Conservation (phyloP, 495 filamentous ascomycete species). For the Bombardia bombarda region DNA sequence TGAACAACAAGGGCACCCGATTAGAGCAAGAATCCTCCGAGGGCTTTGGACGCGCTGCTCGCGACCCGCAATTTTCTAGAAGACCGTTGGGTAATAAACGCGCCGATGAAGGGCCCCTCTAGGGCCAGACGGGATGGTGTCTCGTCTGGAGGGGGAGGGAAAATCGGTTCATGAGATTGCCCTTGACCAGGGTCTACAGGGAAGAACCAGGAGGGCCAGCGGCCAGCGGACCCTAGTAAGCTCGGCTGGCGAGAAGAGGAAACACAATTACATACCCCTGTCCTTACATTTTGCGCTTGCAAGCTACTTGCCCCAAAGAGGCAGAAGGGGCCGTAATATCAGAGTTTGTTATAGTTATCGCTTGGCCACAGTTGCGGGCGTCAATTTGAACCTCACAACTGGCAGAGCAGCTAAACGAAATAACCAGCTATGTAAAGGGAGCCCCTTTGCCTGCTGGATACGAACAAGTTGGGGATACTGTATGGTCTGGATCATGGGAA, state of each 20-base stretch:
- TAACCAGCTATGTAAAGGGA: constrained; percentile 13
- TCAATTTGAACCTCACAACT: constrained; percentile 18
- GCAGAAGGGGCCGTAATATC: constrained; percentile 15
- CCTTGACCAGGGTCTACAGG: constrained; percentile 20
- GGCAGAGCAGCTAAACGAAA: constrained; percentile 21
- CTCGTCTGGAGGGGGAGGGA: constrained; percentile 14
- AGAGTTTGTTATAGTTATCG: constrained; percentile 17
- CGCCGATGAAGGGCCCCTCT: constrained; percentile 26
- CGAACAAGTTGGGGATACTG: too few species aligned
- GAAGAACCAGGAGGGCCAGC: constrained; percentile 9
- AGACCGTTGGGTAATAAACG: constrained; percentile 39
- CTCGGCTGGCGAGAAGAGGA: constrained; percentile 37
- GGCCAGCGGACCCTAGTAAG: constrained; percentile 27
- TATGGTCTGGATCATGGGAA: too few species aligned
- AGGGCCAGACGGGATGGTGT: constrained; percentile 30
- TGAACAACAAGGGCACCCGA: constrained; percentile 28
- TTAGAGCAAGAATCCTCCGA: constrained; percentile 43
- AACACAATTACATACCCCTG: constrained; percentile 17
- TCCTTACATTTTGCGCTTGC: not conserved
- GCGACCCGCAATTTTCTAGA: constrained; percentile 38
- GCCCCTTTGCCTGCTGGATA: constrained; percentile 1
- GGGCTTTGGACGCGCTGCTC: constrained; percentile 15
- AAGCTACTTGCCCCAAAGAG: not conserved
- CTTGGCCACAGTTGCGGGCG: constrained; percentile 17
- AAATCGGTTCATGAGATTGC: constrained; percentile 31